These are phyloP conservation scores for Sapria himalayana DNA, from an alignment of 345 rosid genomes.

Conservation along the genomic window DNA sequence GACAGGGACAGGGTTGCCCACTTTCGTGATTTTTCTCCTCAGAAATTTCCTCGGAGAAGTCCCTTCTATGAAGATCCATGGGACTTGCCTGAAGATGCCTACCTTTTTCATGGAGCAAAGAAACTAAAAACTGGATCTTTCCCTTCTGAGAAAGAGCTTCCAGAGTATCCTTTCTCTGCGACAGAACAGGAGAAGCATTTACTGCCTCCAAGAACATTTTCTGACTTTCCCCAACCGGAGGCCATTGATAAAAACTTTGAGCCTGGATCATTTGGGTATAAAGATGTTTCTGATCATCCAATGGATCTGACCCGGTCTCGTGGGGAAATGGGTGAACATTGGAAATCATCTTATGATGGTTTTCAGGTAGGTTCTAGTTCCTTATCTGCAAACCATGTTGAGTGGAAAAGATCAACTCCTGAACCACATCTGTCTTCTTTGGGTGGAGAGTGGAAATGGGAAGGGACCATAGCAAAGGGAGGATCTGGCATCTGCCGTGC, in stretches of 20 bases:
- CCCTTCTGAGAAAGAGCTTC: conserved; percentile 46
- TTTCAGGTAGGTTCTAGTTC: conserved; percentile 22
- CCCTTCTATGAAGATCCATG: conserved; percentile 44
- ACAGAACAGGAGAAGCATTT: conserved; percentile 32
- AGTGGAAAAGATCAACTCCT: conserved; percentile 35
- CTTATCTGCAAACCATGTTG: conserved; percentile 21
- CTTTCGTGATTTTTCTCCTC: conserved; percentile 26
- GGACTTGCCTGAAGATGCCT: conserved; percentile 54
- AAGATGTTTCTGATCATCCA: conserved; percentile 21
- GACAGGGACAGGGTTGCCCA: conserved; percentile 22
- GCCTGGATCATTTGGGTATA: conserved; percentile 22
- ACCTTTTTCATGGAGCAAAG: conserved; percentile 36
- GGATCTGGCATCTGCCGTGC: conserved; percentile 85
- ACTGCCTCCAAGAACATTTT: conserved; percentile 18
- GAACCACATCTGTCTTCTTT: conserved; percentile 33
- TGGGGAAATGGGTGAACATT: conserved; percentile 24
- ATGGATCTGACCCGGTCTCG: conserved; percentile 13
- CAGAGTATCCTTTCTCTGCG: conserved; percentile 42
- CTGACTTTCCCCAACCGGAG: conserved; percentile 35
- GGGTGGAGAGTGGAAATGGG: conserved; percentile 96
- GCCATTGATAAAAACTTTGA: conserved; percentile 25
- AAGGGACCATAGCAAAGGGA: conserved; percentile 88
- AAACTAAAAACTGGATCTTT: conserved; percentile 39
- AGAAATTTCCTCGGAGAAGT: conserved; percentile 19
- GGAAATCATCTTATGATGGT: conserved; percentile 33